phyloP scores from a whole-genome alignment of 805 yeast species.

The Metschnikowia henanensis region DNA sequence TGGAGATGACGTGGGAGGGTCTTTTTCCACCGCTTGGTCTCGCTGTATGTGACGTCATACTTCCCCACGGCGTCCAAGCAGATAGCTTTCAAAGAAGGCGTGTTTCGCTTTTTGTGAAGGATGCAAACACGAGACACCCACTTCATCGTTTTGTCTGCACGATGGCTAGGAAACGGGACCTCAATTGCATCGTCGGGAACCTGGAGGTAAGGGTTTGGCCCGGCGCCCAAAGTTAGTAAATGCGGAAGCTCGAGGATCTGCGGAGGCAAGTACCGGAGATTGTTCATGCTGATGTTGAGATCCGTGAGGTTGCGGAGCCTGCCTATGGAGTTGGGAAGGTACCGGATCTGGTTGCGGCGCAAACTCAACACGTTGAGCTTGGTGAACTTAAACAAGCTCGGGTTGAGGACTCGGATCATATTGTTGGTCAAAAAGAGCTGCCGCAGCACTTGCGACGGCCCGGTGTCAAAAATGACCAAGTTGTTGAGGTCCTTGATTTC shows the following conservation, averaged over 20 bases:
- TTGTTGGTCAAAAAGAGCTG: conserved; percentile 56
- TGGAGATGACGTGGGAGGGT: conserved; percentile 47
- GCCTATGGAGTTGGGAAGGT: conserved; percentile 22
- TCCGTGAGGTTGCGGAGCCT: conserved; percentile 41
- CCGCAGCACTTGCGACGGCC: conserved; percentile 27
- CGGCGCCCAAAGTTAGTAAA: conserved; percentile 47
- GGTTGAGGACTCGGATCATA: conserved; percentile 47
- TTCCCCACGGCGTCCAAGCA: conserved; percentile 49
- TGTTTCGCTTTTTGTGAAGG: conserved; percentile 11
- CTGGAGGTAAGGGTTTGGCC: conserved; percentile 50
- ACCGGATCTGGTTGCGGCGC: conserved; percentile 42
- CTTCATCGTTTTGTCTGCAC: conserved; percentile 9
- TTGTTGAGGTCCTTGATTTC: conserved; percentile 58
- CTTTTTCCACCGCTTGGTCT: conserved; percentile 53
- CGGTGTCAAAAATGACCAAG: conserved; percentile 43
- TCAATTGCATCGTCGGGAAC: conserved; percentile 28
- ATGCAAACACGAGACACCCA: conserved; percentile 29
- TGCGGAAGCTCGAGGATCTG: conserved; percentile 48
- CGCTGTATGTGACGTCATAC: conserved; percentile 55
- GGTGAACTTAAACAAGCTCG: conserved; percentile 48
- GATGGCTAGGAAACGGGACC: background rate
- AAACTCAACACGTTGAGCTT: conserved; percentile 52
- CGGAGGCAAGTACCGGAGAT: conserved; percentile 51
- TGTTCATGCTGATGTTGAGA: conserved; percentile 52
- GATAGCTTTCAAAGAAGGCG: conserved; percentile 49